phyloP scores from a whole-genome alignment of 2,329 filamentous ascomycete species.

The Fusarium guadeloupense region DNA sequence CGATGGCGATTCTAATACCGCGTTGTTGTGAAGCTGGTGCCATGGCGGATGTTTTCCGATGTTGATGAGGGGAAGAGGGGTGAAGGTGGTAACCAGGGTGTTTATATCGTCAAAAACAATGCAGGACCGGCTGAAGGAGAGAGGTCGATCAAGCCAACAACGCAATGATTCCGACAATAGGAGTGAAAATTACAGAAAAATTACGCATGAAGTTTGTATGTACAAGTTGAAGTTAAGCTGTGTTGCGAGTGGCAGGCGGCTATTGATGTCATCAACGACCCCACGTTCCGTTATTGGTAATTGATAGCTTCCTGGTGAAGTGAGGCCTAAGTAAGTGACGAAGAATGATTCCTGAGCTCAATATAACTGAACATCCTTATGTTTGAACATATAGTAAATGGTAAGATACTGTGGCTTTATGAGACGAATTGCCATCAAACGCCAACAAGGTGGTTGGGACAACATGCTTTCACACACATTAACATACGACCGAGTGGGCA shows the following conservation, averaged over 20 bases:
- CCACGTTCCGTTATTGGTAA: conserved; percentile 35
- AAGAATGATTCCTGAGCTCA: too few species aligned
- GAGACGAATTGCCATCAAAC: not conserved
- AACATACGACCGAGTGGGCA: not conserved
- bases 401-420: too few species aligned
- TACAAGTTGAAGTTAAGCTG: conserved; percentile 12
- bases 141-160: not conserved
- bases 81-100: not conserved
- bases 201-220: conserved; percentile 3
- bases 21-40: conserved; percentile 52
- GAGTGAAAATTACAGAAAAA: not conserved
- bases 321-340: too few species aligned
- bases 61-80: conserved; percentile 25
- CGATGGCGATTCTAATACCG: conserved; percentile 79
- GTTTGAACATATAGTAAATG: too few species aligned
- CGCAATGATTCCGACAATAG: not conserved
- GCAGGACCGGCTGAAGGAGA: not conserved
- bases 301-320: too few species aligned
- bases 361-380: too few species aligned
- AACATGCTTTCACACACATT: not conserved
- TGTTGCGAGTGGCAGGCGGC: not conserved
- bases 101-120: not conserved
- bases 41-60: conserved; percentile 45
- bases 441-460: not conserved
- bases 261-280: conserved; percentile 32